Base-by-base conservation (phyloP, 768 basidiomycete genomes). In the Trametes sanguinea region DNA sequence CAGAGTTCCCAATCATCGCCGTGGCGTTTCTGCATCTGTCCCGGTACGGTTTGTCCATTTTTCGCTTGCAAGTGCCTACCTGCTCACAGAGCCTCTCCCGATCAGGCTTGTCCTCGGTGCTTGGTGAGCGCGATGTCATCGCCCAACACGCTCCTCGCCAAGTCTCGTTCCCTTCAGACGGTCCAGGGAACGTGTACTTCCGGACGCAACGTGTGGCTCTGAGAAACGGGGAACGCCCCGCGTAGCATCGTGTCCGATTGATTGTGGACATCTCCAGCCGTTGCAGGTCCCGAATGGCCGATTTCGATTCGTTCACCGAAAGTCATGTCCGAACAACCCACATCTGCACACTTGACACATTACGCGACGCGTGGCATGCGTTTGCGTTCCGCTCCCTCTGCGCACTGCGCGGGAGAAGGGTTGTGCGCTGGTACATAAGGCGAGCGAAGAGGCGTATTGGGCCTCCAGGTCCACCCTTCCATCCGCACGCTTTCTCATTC, bases 251-350 rank as follows among this genome's bases (percentile, higher is more conserved):
- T 54, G 53, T 40, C 57, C 57, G 62, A 64, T 64, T 60, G 48
- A 64, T 60, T 58, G 53, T 42, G 52, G 37, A 53, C 53, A 47
- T 45, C 56, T 16, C 52, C 51, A 43, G 32, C 46, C 50, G 37
- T 35, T 27, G 45, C 52, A 54, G 46, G 62, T 33, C 57, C 62
- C 57, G 57, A 51, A 57, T 54, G 52, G 62, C 62, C 62, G 57
- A 64, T 59, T 50, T 35, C 32, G 62, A 57, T 52, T 54, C 57
- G 57, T 51, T 59, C 62, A 58, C 57, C 45, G 40, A 56, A 64
- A 64, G 57, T 64, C 62, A 64, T 64, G 62, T 60, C 62, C 57
- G 57, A 55, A 32, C 45, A 43, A 51, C 48, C 57, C 62, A 59
- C 58, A 57, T 63, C 47, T 51, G 37, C 62, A 47, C 57, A 60